Evolutionary conservation across 2,329 filamentous ascomycete genomes (phyloP), one percentile per base, ranked within the genome.

Genomic region (Curvularia spicifera): DNA sequence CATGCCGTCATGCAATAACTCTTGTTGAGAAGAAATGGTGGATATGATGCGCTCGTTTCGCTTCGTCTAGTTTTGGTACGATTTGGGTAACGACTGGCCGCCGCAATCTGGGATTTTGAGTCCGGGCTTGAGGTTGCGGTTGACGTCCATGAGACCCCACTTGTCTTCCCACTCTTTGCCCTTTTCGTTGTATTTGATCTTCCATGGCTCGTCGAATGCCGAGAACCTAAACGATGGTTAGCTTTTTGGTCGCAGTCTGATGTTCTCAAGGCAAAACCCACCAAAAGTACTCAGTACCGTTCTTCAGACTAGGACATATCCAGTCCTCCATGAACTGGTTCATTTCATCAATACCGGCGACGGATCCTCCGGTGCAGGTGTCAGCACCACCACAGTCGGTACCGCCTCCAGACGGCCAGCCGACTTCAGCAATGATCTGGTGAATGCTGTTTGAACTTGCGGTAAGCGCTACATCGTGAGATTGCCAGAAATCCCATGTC

Each of bases 161-260:
- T 97, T 90, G 74, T 96, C 91, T 80, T 98, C 94, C 93, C 93
- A 97, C 51, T 90, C 83, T 79, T 94, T 72, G 44, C 71, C 56
- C 78, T 78, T 65, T 40, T 81, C 81, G 75, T 97, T 89, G 79
- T 88, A 97, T 18, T 77, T 72, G 54, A 89, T 81, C 80, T 98
- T 97, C 94, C 94, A 98, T 2, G 93, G 93, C 82, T 98, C 94
- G 74, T 98, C 94, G 74, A 97, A 98, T 9, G 93, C 92, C 73
- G 93, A 91, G 75, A 98, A 97, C 87, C 86, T 87, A 59, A 24
- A 49, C 1, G 5, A 4, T 26, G 20, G 51, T 67, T 60, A 61
- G 56, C 20, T 51, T 45, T 29, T 24, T n/a, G 2, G 24, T 5
- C 6, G 7, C n/a, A 2, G 8, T 44, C 6, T 35, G 28, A 24